Evolutionary conservation across 768 basidiomycete species (phyloP), one percentile per base, ranked within the genome.

Genomic region (Amanita polypyramis): DNA sequence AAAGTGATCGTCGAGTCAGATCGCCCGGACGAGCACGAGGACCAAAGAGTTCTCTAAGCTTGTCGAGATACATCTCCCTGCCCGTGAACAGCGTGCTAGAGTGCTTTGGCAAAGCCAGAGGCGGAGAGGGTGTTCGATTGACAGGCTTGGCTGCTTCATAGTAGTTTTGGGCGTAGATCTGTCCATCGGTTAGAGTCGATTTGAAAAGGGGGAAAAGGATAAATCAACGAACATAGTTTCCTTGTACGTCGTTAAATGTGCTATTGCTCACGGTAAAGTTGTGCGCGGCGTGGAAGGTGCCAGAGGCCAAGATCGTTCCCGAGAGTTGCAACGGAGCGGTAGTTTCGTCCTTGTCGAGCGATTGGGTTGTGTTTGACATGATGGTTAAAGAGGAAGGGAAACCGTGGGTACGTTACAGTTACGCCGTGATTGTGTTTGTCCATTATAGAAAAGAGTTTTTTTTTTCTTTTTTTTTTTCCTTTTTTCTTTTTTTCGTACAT

Each of bases 11-110:
- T 23, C 53, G 35, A n/a, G 14, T 25, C 4, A n/a, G n/a, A 25
- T 21, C 15, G n/a, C 11, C 20, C 32, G 14, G 47, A 37, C 1
- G 17, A 14, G 23, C 10, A 27, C 17, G 32, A 29, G n/a, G 21
- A 34, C 34, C 15, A 36, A 58, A 55, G 50, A 50, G 30, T 14
- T 42, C 35, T 41, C 40, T 51, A 12, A 56, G 52, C 25, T 34
- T 48, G 5, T 47, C 43, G 17, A 56, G 48, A 30, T 48, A 47
- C 6, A 20, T 29, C 27, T 47, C 39, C 21, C 56, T 54, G 14
- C 56, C 53, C 5, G 35, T 45, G 44, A 45, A 45, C 20, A 45
- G n/a, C n/a, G 32, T 33, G 34, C 44, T 36, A 25, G 34, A 36
- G 34, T 45, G 32, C 15, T 25, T 36, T 5, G 17, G 34, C n/a